phyloP scores from a whole-genome alignment of 768 basidiomycete genomes.

The Pleurotus djamor region DNA sequence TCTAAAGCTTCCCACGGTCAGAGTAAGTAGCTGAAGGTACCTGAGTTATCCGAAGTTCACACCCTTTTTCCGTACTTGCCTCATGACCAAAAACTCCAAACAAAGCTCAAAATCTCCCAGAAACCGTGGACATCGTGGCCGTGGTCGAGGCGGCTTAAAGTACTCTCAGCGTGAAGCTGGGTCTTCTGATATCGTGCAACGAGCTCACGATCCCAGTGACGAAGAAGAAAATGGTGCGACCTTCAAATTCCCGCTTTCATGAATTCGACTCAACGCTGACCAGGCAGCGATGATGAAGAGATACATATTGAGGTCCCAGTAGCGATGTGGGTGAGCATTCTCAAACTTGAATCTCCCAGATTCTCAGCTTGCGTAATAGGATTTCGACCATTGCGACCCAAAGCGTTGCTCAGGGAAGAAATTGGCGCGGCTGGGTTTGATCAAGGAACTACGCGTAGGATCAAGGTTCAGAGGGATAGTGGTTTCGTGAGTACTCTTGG shows the following conservation, averaged over 20 bases:
- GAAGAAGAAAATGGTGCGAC: conserved; percentile 21
- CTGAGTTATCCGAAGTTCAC: too few species aligned
- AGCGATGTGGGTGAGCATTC: conserved; percentile 88
- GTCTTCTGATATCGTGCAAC: not conserved
- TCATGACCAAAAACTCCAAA: not conserved
- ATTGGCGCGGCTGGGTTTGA: conserved; percentile 79
- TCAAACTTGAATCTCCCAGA: not conserved
- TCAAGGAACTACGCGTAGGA: conserved; percentile 82
- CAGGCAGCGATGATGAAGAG: conserved; percentile 21
- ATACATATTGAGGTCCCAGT: conserved; percentile 65
- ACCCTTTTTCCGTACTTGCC: not conserved
- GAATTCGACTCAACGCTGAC: conserved; percentile 23
- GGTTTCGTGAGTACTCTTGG: conserved; percentile 68
- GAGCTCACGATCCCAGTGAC: not conserved
- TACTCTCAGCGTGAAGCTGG: not conserved
- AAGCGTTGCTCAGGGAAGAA: conserved; percentile 83
- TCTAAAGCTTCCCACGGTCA: too few species aligned
- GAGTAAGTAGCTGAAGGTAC: too few species aligned
- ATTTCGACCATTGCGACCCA: conserved; percentile 98
- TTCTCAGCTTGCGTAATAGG: conserved; percentile 40
- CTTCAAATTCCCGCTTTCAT: conserved; percentile 32
- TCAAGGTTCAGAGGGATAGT: conserved; percentile 89
- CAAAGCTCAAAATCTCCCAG: not conserved
- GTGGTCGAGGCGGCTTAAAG: not conserved
- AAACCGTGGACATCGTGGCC: not conserved